Evolutionary conservation across 78 protist genomes (phyloP), one percentile per base, ranked within the genome.

Genomic region (Salpingoeca rosetta): DNA sequence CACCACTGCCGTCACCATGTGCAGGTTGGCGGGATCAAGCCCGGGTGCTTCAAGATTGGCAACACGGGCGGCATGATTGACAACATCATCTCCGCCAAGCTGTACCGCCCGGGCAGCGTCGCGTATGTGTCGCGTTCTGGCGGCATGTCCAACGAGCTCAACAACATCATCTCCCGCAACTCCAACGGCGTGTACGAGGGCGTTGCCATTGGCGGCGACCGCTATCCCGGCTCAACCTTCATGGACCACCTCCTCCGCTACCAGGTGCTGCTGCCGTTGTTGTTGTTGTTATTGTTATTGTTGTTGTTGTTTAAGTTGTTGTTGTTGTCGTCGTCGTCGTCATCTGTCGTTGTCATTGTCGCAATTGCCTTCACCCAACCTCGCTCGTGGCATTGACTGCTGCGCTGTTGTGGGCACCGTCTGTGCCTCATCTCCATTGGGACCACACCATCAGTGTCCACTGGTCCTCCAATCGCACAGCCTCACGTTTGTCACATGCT

Each of bases 121-220:
- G 98, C 92, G 1, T 91, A 87, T 72, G 97, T 95, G 44, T 88
- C 95, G 31, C 88, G 92, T 72, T 89, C 94, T 26, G 97, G 97
- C 39, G 98, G 98, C 73, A 74, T 94, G 80, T 86, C 93, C 25
- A 96, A 94, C 90, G 98, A 96, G 88, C 81, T 94, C 86, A 87
- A 94, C 92, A 95, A 95, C 90, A 89, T 96, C 41, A 65, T 96
- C 43, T 87, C 96, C 25, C 91, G 94, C 77, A 57, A 36, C 76
- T 91, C 97, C 31, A 93, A 96, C 82, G 98, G 98, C 45, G 92
- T 96, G 77, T 95, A 81, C 73, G 96, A 95, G 84, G 97, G 98
- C 75, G 82, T 96, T 28, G 95, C 98, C 41, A 91, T 96, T 85
- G 98, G 98, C 3, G 97, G 97, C 43, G 98, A 96, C 89, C 83